Evolutionary conservation across 768 basidiomycete genomes (phyloP).

Genomic region (Strobilomyces dryophilus): DNA sequence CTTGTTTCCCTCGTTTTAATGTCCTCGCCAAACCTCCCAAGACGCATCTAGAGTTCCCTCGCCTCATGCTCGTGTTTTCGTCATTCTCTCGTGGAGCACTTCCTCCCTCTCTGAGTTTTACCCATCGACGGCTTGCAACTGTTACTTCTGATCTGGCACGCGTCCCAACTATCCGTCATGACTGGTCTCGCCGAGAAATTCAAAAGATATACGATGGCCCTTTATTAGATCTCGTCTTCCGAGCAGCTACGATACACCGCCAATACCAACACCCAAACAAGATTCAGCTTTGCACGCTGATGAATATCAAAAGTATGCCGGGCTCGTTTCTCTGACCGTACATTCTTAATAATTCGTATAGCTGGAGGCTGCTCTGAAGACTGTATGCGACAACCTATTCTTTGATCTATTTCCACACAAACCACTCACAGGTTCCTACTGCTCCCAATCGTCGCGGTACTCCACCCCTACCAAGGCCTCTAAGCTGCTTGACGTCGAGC

Average conservation of each 20-base stretch:
- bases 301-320: slow-evolving; percentile 96
- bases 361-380: slow-evolving; percentile 96
- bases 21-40: neutral
- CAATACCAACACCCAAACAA: slow-evolving; percentile 83
- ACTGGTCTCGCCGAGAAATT: slow-evolving; percentile 80
- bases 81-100: slow-evolving; percentile 6
- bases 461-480: slow-evolving; percentile 87
- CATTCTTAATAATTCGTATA: slow-evolving; percentile 29
- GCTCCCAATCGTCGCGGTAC: slow-evolving; percentile 95
- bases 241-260: slow-evolving; percentile 80
- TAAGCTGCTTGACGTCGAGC: slow-evolving; percentile 81
- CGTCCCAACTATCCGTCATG: slow-evolving; percentile 39
- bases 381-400: slow-evolving; percentile 49
- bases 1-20: too few relatives aligned
- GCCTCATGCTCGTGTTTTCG: slow-evolving; percentile 21
- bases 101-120: slow-evolving; percentile 5
- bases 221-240: slow-evolving; percentile 84
- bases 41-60: neutral
- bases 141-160: slow-evolving; percentile 28
- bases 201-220: slow-evolving; percentile 83
- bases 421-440: slow-evolving; percentile 74
- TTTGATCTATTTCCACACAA: neutral
- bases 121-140: slow-evolving; percentile 54
- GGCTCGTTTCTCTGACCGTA: slow-evolving; percentile 18
- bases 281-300: slow-evolving; percentile 93